Base-by-base conservation (phyloP, 495 filamentous ascomycete genomes). In the Penicillium angulare region DNA sequence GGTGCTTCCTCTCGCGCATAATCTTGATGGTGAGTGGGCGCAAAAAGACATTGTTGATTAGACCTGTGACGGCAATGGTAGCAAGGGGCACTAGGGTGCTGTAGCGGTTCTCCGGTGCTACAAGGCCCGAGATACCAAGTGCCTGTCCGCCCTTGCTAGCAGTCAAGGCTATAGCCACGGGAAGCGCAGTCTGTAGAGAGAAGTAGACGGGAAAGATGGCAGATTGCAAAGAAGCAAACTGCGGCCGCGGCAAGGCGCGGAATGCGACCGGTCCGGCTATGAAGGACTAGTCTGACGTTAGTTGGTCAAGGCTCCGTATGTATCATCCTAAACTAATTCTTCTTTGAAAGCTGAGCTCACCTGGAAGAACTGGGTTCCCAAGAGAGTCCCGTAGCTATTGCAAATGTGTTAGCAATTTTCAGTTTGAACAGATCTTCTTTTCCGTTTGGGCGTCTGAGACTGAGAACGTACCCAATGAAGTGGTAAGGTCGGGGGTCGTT, bases 201-300 rank as follows among this genome's bases (percentile, higher is more conserved):
- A 97, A 96, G 74, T 92, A 97, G 56, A 86, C 68, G 18, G 92
- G 92, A 71, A 95, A 92, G 60, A 90, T 82, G 57, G 79, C 79
- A 27, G 80, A 71, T 71, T 95, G 92, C 21, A 97, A 77, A 29
- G 80, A 75, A 5, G 83, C 76, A 72, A 97, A 97, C 63, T 91
- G 84, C 0, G 89, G 82, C 8, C 89, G 84, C 8, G 88, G 77
- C 40, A 97, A 82, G 47, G 81, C 78, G 36, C 75, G 78, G 76
- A 84, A 96, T 47, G 88, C 82, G 36, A 91, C 67, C 23, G 87
- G 76, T 24, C 89, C 89, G 47, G 79, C 82, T 49, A 96, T 73
- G 69, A 96, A 96, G 51, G 88, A 87, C 83, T 89, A 55, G 9
- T 8, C 15, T 10, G 5, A 21, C 5, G 13, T 48, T 18, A 36